Conservation (phyloP, 164 flowering plant genomes). For the Stephania yunnanensis region DNA sequence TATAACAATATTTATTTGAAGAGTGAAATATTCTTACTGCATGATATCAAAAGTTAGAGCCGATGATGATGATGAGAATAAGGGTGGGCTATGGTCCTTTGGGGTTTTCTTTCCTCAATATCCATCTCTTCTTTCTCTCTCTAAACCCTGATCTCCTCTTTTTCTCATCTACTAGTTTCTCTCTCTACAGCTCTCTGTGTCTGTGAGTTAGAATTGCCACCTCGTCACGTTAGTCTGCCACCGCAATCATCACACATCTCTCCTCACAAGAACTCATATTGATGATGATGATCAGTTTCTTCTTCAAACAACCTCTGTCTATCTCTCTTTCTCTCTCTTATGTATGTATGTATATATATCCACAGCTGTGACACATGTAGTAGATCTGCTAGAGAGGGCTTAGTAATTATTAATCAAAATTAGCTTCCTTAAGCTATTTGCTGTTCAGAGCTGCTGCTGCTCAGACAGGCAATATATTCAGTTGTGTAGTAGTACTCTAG, state of each 20-base stretch:
- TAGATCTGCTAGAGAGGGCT: conserved; percentile 14
- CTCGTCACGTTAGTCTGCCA: conserved; percentile 29
- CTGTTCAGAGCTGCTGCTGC: conserved; percentile 30
- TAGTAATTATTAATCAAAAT: background rate
- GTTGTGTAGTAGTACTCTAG: conserved; percentile 8
- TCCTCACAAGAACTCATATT: conserved; percentile 12
- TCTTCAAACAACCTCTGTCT: conserved; percentile 19
- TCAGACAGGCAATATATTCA: conserved; percentile 47
- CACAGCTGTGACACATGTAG: background rate
- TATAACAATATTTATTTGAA: no score
- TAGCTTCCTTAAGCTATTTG: background rate
- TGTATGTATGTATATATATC: background rate
- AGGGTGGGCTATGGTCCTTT: background rate
- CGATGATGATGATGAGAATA: no score
- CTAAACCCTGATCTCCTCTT: conserved; percentile 7
- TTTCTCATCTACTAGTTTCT: background rate
- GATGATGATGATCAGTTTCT: conserved; percentile 5
- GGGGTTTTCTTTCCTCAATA: conserved; percentile 30
- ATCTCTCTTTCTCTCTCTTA: conserved; percentile 13
- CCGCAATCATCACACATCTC: conserved; percentile 42
- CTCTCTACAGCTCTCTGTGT: background rate
- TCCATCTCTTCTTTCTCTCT: conserved; percentile 17
- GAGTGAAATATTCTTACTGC: no score
- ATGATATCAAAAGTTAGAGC: no score
- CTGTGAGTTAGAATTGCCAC: conserved; percentile 18